These are phyloP conservation scores for Sporormia fimetaria DNA, from an alignment of 495 filamentous ascomycete genomes.

Conservation along the genomic window DNA sequence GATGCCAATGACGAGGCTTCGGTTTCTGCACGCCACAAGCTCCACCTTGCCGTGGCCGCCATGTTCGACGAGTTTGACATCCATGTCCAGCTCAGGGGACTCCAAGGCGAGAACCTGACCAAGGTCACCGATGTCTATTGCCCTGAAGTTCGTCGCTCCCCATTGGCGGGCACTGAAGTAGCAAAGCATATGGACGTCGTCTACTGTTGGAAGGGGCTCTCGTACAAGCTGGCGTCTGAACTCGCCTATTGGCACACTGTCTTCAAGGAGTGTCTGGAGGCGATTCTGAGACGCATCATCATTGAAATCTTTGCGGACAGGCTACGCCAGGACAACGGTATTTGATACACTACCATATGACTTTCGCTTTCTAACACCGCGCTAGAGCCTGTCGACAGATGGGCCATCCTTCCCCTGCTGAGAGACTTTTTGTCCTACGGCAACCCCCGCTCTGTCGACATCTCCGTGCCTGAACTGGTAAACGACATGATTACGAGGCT, in stretches of 20 bases:
- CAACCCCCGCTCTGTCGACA: not conserved
- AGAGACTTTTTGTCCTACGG: not conserved
- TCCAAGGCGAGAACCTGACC: not conserved
- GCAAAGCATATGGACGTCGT: constrained; percentile 19
- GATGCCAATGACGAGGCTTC: not conserved
- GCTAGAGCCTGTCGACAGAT: not conserved
- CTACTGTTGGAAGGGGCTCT: constrained; percentile 24
- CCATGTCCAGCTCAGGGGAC: constrained; percentile 5
- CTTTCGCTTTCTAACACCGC: not conserved
- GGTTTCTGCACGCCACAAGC: not conserved
- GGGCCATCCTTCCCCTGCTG: not conserved
- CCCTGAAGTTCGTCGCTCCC: constrained; percentile 13
- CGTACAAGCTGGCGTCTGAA: constrained; percentile 15
- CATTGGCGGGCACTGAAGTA: not conserved
- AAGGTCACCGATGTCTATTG: constrained; percentile 13
- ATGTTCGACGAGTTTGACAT: constrained; percentile 1
- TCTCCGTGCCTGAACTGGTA: constrained; percentile 8
- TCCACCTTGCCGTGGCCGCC: too few relatives aligned
- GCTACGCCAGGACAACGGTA: not conserved
- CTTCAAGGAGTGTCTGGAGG: constrained; percentile 15
- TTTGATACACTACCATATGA: not conserved
- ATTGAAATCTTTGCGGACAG: constrained; percentile 1
- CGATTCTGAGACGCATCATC: not conserved
- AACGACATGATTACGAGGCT: constrained; percentile 8
- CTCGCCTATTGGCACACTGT: constrained; percentile 14